Percentiles rank a stretch among this genome's conserved stretches.
These are phyloP conservation scores for Diaporthe vexans DNA, from an alignment of 2,329 filamentous ascomycete genomes.

Conservation along the genomic window DNA sequence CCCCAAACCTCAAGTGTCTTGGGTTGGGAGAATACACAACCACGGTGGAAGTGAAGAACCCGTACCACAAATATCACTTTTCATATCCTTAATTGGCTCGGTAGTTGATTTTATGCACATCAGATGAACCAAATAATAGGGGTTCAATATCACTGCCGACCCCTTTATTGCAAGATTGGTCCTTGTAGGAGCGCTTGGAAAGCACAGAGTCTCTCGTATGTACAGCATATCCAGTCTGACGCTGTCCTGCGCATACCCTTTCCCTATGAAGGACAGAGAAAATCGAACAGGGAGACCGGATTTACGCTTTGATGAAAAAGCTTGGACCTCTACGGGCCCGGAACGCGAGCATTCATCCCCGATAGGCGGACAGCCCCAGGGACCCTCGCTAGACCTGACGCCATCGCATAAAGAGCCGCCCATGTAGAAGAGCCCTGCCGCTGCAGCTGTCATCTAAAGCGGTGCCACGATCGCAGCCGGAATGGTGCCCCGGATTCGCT, in stretches of 20 bases:
- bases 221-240: not conserved
- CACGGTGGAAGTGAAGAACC: not conserved
- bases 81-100: not conserved
- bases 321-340: conserved; percentile 4
- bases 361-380: not conserved
- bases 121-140: conserved; percentile 4
- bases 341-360: not conserved
- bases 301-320: not conserved
- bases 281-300: not conserved
- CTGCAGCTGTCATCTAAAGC: conserved; percentile 21
- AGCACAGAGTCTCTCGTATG: not conserved
- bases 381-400: not conserved
- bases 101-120: not conserved
- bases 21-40: not conserved
- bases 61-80: not conserved
- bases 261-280: not conserved
- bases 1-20: conserved; percentile 5
- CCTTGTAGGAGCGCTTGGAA: conserved; percentile 3
- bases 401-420: conserved; percentile 1
- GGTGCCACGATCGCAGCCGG: not conserved
- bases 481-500: conserved; percentile 3
- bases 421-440: not conserved
- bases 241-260: not conserved
- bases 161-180: not conserved
- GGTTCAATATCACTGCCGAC: not conserved